Conservation (phyloP, 495 filamentous ascomycete species). For the Podospora bellae-mahoneyi region DNA sequence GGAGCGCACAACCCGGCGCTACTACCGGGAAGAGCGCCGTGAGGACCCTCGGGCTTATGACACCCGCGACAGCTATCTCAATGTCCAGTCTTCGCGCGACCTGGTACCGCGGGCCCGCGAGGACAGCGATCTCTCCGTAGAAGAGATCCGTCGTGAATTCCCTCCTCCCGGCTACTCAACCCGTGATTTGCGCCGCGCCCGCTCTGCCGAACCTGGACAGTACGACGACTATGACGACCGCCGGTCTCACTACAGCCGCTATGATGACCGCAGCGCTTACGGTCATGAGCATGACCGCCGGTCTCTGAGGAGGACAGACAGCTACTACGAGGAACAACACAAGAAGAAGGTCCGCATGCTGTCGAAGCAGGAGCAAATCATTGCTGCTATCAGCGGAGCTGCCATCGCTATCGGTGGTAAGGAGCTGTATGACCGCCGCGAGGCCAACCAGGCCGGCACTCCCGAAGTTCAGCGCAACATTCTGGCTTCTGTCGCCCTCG, state of each 20-base stretch:
- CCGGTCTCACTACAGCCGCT: conserved; percentile 39
- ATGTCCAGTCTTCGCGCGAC: conserved; percentile 42
- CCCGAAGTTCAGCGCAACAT: conserved; percentile 48
- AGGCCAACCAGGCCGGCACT: conserved; percentile 43
- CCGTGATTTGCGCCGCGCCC: conserved; percentile 51
- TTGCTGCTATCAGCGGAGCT: conserved; percentile 52
- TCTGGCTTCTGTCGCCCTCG: conserved; percentile 50
- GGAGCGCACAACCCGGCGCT: conserved; percentile 42
- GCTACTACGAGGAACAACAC: conserved; percentile 47
- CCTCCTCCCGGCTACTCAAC: conserved; percentile 55
- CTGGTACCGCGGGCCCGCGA: conserved; percentile 53
- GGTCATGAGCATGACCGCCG: conserved; percentile 47
- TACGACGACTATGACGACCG: conserved; percentile 45
- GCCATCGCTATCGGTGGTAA: conserved; percentile 53
- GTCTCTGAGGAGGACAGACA: conserved; percentile 30
- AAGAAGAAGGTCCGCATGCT: conserved; percentile 46
- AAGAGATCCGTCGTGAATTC: conserved; percentile 66
- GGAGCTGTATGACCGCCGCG: conserved; percentile 54
- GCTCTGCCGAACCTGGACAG: conserved; percentile 47
- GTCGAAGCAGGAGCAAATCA: conserved; percentile 57
- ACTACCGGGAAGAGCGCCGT: conserved; percentile 47
- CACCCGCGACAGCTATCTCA: conserved; percentile 48
- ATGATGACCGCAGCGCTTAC: conserved; percentile 36
- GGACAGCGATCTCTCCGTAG: conserved; percentile 60
- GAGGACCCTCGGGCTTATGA: conserved; percentile 49